Evolutionary conservation across 331 rosid genomes (phyloP), one percentile per base, ranked within the genome.

Genomic region (Quercus phellos): DNA sequence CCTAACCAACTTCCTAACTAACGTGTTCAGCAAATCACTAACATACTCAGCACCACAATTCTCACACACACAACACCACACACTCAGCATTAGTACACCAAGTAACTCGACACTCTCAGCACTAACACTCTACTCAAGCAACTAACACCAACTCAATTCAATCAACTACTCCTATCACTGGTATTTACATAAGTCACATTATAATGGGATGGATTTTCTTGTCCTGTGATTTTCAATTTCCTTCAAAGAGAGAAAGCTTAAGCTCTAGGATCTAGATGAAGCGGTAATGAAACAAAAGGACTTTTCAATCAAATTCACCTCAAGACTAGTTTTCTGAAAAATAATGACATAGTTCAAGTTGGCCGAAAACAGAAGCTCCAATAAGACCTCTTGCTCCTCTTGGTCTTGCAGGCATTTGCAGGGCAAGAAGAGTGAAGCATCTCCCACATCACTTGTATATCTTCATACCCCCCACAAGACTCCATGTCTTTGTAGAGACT

Each of bases 401-500:
- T 76, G 70, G 51, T 82, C 74, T 43, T 78, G 64, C 61, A 55
- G 30, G 60, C 77, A 61, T 68, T 51, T 58, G 77, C 89, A 77
- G 88, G 81, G 80, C 89, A 81, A 60, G 91, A 88, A 79, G 94
- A 89, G 58, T 92, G 97, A 76, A 94, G 81, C 74, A 94, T 92
- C 87, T 86, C 86, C 98, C 97, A 94, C 98, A 94, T 94, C 67
- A 92, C 93, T 77, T 77, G 85, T 68, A 92, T 92, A 82, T 94
- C 98, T 82, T 51, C 85, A 79, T 90, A 92, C 78, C 92, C 98
- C 4, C 93, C 87, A 68, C 88, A 85, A 60, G 92, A 90, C 56
- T 92, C 93, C 84, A 92, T 86, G 74, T 94, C 95, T 79, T 90
- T 87, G 77, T 83, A 83, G 12, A 94, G 90, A 83, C 50, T 77